Conservation (phyloP, 140 eudicot species). For the Erigeron philadelphicus region DNA sequence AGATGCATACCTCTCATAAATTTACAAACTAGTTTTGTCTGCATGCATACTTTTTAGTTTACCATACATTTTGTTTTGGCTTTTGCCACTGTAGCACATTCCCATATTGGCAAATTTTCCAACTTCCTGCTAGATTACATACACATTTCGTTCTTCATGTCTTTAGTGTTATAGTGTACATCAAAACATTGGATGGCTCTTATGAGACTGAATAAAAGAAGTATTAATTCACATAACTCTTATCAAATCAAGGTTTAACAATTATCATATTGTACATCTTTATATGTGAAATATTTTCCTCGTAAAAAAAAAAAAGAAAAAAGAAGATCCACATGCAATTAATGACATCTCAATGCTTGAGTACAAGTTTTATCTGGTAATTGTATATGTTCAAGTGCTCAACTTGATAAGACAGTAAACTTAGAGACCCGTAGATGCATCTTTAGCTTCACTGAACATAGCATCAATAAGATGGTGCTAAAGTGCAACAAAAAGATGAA, state of each 20-base stretch:
- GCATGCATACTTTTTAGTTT: no score
- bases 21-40: no score
- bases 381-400: not conserved
- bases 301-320: no score
- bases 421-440: not conserved
- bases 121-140: no score
- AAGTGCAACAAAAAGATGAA: slow-evolving; percentile 9
- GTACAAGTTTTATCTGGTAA: not conserved
- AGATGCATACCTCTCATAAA: no score
- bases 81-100: no score
- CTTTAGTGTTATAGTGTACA: not conserved
- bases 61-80: no score
- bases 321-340: no score
- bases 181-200: not conserved
- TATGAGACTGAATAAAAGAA: not conserved
- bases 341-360: not conserved
- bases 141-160: no score
- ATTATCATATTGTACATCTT: not conserved
- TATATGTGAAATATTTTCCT: not conserved
- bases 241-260: not conserved
- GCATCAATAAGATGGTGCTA: not conserved
- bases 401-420: not conserved
- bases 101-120: no score
- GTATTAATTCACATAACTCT: not conserved
- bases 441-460: not conserved